These are phyloP conservation scores for Suhomyces guaymorum DNA, from an alignment of 1,139 yeast genomes.

Conservation along the genomic window DNA sequence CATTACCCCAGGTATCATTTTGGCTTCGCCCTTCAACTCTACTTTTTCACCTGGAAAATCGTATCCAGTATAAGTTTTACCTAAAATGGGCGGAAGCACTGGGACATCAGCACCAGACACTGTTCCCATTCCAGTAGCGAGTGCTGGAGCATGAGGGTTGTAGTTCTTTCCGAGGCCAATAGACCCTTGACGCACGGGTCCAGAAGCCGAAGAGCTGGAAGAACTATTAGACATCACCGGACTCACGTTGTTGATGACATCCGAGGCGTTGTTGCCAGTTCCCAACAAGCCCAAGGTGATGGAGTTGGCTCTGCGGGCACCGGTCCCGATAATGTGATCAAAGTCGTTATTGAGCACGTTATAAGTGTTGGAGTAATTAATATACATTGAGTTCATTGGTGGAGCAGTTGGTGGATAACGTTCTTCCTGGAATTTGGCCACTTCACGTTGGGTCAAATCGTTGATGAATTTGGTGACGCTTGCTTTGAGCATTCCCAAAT, in stretches of 20 bases:
- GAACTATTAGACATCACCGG: slow-evolving; percentile 10
- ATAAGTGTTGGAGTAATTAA: slow-evolving; percentile 13
- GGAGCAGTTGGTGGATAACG: slow-evolving; percentile 6
- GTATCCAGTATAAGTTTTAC: slow-evolving; percentile 4
- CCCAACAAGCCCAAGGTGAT: slow-evolving; percentile 16
- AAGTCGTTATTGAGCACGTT: slow-evolving; percentile 12
- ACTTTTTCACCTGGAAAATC: slow-evolving; percentile 5
- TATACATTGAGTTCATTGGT: slow-evolving; percentile 8
- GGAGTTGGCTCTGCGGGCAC: slow-evolving; percentile 15
- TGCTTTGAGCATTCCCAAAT: slow-evolving; percentile 18
- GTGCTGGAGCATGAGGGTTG: slow-evolving; percentile 5
- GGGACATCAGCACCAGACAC: slow-evolving; percentile 4
- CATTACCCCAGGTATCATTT: slow-evolving; percentile 6
- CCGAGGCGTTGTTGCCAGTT: slow-evolving; percentile 5
- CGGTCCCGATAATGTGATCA: slow-evolving; percentile 11
- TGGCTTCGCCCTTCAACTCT: slow-evolving; percentile 4
- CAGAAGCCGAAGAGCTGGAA: slow-evolving; percentile 5
- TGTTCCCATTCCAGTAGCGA: slow-evolving; percentile 5
- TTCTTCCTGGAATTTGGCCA: slow-evolving; percentile 12
- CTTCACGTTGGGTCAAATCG: slow-evolving; percentile 20
- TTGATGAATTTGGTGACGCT: slow-evolving; percentile 20
- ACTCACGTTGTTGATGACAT: slow-evolving; percentile 5
- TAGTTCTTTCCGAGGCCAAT: slow-evolving; percentile 6
- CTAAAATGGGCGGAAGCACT: slow-evolving; percentile 11
- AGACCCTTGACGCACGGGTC: slow-evolving; percentile 6